Percentiles rank a stretch among this genome's conserved stretches.
These are phyloP conservation scores for Xylaria sp. DNA, from an alignment of 2,329 filamentous ascomycete species.

Conservation along the genomic window DNA sequence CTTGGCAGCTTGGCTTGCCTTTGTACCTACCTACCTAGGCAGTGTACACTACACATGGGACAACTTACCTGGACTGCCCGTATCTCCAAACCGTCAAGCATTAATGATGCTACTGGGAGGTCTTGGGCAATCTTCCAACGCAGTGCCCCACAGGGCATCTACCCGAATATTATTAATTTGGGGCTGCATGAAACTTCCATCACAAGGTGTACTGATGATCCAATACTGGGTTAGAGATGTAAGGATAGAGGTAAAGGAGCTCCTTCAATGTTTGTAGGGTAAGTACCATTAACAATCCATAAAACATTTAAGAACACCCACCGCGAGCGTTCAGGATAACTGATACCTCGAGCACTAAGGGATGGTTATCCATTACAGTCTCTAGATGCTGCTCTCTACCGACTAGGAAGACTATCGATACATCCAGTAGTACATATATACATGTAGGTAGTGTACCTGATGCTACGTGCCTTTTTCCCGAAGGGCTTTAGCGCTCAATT, in stretches of 20 bases:
- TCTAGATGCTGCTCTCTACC: too few species aligned
- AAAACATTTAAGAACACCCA: too few species aligned
- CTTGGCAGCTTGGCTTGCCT: slow-evolving; percentile 30
- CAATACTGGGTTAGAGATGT: neutral
- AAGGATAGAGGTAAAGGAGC: neutral
- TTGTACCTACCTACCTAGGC: neutral
- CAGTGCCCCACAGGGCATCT: slow-evolving; percentile 11
- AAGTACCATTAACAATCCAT: neutral
- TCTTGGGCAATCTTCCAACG: neutral
- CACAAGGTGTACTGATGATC: neutral
- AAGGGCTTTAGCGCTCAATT: too few species aligned
- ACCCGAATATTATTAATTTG: neutral
- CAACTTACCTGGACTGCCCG: neutral
- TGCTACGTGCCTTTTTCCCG: too few species aligned
- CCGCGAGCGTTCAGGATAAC: too few species aligned
- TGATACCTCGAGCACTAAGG: too few species aligned
- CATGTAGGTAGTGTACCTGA: too few species aligned
- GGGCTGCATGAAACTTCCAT: neutral
- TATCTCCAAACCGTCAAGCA: neutral
- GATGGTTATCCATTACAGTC: too few species aligned
- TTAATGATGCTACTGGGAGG: neutral
- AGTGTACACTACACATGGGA: neutral
- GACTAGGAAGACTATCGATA: too few species aligned
- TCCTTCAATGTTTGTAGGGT: neutral
- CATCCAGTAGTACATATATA: too few species aligned